Base-by-base conservation (phyloP, 768 basidiomycete species). In the Fomitopsis serialis region DNA sequence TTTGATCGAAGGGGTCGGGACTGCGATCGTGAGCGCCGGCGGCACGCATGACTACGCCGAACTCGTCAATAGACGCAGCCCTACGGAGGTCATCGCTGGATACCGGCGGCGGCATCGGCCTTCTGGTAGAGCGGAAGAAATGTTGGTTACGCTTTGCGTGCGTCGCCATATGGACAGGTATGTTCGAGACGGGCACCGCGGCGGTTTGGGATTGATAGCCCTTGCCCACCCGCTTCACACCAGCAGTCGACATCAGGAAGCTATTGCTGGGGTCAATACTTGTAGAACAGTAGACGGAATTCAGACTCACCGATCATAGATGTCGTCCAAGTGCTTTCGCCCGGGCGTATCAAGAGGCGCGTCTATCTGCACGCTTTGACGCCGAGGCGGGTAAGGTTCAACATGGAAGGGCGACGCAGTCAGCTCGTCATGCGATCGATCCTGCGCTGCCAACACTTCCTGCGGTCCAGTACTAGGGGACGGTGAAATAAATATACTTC, bases 211-310 rank as follows among this genome's bases (percentile, higher is more conserved):
- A 90, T 67, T 92, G 87, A 60, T 92, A 91, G 7, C 90, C 89
- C 61, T 81, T 84, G 3, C 90, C 90, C 8, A 87, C 70, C 25
- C 89, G 86, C 63, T 84, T 90, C 37, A 92, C 89, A 24, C 86
- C 85, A 1, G 84, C 80, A 1, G 87, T 88, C 11, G 88, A 84
- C 85, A 90, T 87, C 25, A 92, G 73, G 72, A 91, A 85, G 40
- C 64, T 64, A 35, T 4, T 13, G 29, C 2, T 36, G 21, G 11
- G 32, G 2, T 8, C 2, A 37, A 27, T 17, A 27, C 34, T 32
- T 15, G 13, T 27, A 27, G n/a, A 40, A 3, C 24, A 34, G 9
- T 24, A 29, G 10, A 12, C n/a, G 15, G 45, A 12, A 22, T 55
- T 35, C 12, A 25, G 24, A 48, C 59, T 50, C 27, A 66, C 64